Base-by-base conservation (phyloP, 116 monocot genomes). In the Zostera marina region DNA sequence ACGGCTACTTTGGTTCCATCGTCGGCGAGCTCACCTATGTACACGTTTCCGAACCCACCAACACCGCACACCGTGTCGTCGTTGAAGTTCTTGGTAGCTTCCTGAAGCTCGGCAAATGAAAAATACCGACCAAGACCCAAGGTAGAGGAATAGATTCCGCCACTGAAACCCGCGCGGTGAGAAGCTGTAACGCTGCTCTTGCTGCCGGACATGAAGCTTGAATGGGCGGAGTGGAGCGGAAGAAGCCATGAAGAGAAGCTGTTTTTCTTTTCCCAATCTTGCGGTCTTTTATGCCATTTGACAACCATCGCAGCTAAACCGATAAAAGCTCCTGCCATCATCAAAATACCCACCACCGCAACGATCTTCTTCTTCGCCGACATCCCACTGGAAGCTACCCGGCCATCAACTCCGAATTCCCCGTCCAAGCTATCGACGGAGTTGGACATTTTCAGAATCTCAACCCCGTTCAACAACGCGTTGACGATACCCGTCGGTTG, bases 11-110 rank as follows among this genome's bases (percentile, higher is more conserved):
- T 88, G 0, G 80, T 79, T 11, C 85, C 89, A 60, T 94, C 89
- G 0, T 80, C 78, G 0, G 32, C 32, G 21, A 85, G 71, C 59
- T 46, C 74, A 2, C 75, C 88, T 0, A 88, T 61, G 63, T 94
- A 88, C 23, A 94, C 94, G 41, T 94, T 94, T 11, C 88, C 94
- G 60, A 94, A 94, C 9, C 94, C 94, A 3, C 94, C 94, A 0
- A 94, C 77, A 0, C 94, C 94, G 53, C 84, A 70, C 21, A 85
- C 78, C 11, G 54, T 71, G 70, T 94, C 85, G 56, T 94, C 94
- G 60, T 79, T 79, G 63, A 94, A 94, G 59, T 85, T 85, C 15
- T 70, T 58, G 0, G 94, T 94, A 14, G 88, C 94, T 32, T 77
- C 74, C 56, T 80, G 75, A 9, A 96, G 65, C 65, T 89, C 85